phyloP scores from a whole-genome alignment of 2,329 filamentous ascomycete species.

The Penicillium sp. region DNA sequence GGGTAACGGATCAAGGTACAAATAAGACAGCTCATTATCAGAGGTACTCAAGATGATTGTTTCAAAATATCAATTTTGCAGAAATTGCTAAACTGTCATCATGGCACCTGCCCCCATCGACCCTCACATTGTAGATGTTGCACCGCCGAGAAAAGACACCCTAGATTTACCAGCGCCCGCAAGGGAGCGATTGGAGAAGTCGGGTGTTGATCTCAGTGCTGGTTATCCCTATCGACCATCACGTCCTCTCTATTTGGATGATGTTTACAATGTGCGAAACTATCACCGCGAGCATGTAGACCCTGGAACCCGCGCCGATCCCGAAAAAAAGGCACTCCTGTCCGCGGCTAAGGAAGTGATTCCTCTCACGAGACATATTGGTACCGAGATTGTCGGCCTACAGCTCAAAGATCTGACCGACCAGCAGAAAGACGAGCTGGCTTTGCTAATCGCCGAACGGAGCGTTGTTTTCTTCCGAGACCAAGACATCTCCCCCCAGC shows the following conservation, averaged over 20 bases:
- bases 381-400: constrained; percentile 64
- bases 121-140: constrained; percentile 63
- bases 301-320: constrained; percentile 64
- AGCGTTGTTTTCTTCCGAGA: constrained; percentile 69
- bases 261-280: constrained; percentile 66
- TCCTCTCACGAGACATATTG: constrained; percentile 61
- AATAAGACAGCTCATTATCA: background rate
- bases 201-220: constrained; percentile 66
- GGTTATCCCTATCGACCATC: constrained; percentile 72
- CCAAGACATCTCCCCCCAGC: constrained; percentile 60
- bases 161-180: constrained; percentile 61
- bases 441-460: constrained; percentile 62
- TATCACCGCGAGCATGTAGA: constrained; percentile 58
- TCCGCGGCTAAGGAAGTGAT: constrained; percentile 64
- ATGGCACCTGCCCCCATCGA: constrained; percentile 64
- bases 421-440: constrained; percentile 62
- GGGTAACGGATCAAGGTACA: background rate
- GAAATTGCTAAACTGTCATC: constrained; percentile 9
- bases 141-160: constrained; percentile 62
- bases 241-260: constrained; percentile 67
- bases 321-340: constrained; percentile 61
- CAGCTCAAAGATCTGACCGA: constrained; percentile 63
- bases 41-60: background rate
- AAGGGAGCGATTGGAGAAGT: constrained; percentile 62
- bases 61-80: background rate